Evolutionary conservation across 345 rosid genomes (phyloP).

Genomic region (Pistacia vera): DNA sequence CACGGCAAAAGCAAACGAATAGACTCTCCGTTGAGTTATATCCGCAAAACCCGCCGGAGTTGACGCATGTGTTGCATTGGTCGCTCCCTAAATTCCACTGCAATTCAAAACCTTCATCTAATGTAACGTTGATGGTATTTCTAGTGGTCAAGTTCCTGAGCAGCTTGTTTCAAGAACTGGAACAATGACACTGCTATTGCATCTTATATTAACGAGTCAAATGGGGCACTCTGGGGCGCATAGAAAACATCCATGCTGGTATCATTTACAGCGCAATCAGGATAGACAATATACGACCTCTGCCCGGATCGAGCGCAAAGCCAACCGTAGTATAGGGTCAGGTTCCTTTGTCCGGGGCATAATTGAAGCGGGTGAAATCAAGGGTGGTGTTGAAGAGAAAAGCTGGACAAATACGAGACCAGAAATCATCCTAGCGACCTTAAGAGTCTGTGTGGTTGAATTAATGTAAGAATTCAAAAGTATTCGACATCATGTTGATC

Average conservation of each 20-base stretch:
- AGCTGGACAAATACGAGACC: background rate
- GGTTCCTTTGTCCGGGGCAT: background rate
- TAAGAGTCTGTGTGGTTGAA: background rate
- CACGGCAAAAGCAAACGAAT: constrained; percentile 30
- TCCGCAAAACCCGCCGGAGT: background rate
- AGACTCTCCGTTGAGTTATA: background rate
- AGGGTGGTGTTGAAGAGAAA: background rate
- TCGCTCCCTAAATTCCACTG: background rate
- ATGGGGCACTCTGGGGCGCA: too few relatives aligned
- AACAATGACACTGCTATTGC: too few relatives aligned
- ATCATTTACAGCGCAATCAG: background rate
- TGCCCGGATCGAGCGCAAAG: background rate
- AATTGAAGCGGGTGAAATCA: background rate
- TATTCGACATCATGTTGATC: constrained; percentile 17
- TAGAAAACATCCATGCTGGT: too few relatives aligned
- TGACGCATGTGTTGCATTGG: background rate
- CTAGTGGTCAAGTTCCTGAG: too few relatives aligned
- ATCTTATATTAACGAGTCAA: background rate
- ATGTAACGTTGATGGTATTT: too few relatives aligned
- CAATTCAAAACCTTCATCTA: too few relatives aligned
- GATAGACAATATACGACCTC: too few relatives aligned
- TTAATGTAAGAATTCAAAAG: constrained; percentile 7
- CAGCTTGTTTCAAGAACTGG: too few relatives aligned
- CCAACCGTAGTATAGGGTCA: too few relatives aligned
- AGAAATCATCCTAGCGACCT: background rate